Percentiles rank a stretch among this genome's conserved stretches.
These are phyloP conservation scores for Fragilariopsis cylindrus DNA, from an alignment of 108 stramenopile genomes.

Conservation along the genomic window DNA sequence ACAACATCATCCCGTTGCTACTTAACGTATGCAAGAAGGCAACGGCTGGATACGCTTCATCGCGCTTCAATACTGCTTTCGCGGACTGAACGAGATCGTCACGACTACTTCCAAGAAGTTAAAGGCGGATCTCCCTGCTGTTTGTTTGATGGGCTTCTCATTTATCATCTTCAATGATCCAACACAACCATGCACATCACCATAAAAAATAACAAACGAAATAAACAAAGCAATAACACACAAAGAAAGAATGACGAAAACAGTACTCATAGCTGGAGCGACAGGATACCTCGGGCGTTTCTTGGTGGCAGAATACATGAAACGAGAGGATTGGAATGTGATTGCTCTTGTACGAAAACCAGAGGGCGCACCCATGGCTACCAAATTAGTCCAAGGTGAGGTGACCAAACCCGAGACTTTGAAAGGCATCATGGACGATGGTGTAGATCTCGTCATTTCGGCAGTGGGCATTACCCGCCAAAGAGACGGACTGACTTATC, in stretches of 20 bases:
- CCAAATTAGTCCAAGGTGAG: slow-evolving; percentile 4
- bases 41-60: too few relatives aligned
- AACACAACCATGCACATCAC: too few relatives aligned
- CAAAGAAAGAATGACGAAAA: slow-evolving; percentile 8
- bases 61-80: too few relatives aligned
- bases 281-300: slow-evolving; percentile 21
- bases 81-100: too few relatives aligned
- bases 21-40: too few relatives aligned
- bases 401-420: slow-evolving; percentile 23
- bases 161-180: too few relatives aligned
- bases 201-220: too few relatives aligned
- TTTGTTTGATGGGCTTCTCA: too few relatives aligned
- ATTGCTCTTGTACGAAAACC: not conserved
- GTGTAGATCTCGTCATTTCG: slow-evolving; percentile 10
- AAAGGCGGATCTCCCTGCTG: too few relatives aligned
- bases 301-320: not conserved
- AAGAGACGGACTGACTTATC: slow-evolving; percentile 21
- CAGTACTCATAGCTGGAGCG: slow-evolving; percentile 13
- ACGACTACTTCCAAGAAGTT: too few relatives aligned
- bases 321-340: not conserved
- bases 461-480: slow-evolving; percentile 20
- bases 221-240: not conserved
- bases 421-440: slow-evolving; percentile 6
- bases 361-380: not conserved
- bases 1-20: too few relatives aligned